These are phyloP conservation scores for Auricularia auricula-judae DNA, from an alignment of 768 basidiomycete species.

Conservation along the genomic window DNA sequence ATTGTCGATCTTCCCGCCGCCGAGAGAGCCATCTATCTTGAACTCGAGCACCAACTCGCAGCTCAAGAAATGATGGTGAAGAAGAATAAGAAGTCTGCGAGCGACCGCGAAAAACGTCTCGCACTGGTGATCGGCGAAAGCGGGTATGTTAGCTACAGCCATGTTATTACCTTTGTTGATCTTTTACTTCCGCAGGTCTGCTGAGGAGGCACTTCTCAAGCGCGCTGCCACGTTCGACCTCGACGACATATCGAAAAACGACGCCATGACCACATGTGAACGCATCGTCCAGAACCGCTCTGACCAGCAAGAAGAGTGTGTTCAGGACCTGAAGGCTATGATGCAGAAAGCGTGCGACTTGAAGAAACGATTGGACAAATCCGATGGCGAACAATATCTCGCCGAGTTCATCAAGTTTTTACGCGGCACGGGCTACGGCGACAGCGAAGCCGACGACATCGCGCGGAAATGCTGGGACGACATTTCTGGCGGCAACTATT, in stretches of 20 bases:
- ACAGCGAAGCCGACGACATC: conserved; percentile 20
- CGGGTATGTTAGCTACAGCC: conserved; percentile 40
- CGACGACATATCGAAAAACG: conserved; percentile 48
- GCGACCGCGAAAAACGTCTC: conserved; percentile 82
- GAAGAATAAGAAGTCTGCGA: conserved; percentile 52
- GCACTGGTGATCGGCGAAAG: conserved; percentile 81
- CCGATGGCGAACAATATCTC: conserved; percentile 65
- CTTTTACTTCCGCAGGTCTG: conserved; percentile 39
- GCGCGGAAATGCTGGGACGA: conserved; percentile 2
- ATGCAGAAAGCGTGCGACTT: conserved; percentile 55
- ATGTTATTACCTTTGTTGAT: conserved; percentile 3
- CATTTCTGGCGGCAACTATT: conserved; percentile 18
- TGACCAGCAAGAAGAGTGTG: conserved; percentile 70
- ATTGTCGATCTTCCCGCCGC: conserved; percentile 73
- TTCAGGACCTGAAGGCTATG: conserved; percentile 53
- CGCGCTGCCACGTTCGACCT: conserved; percentile 93
- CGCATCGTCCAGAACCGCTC: conserved; percentile 78
- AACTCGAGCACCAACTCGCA: conserved; percentile 85
- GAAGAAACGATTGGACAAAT: conserved; percentile 55
- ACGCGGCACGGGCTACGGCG: conserved; percentile 48
- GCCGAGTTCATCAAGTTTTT: conserved; percentile 47
- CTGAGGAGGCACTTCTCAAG: conserved; percentile 88
- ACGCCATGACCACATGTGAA: conserved; percentile 89
- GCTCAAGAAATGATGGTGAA: conserved; percentile 78
- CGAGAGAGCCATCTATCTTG: conserved; percentile 88